These are phyloP conservation scores for Eimeria brunetti DNA, from an alignment of 169 alveolate genomes.

Conservation along the genomic window DNA sequence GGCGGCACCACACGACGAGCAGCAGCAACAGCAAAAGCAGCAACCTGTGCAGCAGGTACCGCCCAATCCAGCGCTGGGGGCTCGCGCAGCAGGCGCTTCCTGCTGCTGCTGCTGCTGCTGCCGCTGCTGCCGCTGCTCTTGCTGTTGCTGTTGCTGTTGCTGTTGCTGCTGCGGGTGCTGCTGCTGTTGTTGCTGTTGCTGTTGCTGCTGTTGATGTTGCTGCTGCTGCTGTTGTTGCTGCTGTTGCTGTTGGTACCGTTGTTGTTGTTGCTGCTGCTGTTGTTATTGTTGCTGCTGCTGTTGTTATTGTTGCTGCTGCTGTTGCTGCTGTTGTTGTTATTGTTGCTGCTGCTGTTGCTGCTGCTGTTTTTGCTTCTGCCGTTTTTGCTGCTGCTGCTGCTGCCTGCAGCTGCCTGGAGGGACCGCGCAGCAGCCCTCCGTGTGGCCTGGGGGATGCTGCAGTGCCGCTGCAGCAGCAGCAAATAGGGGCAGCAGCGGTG, in stretches of 20 bases:
- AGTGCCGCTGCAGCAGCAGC: slow-evolving; percentile 31
- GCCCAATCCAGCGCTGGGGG: slow-evolving; percentile 30
- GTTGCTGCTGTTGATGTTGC: background rate
- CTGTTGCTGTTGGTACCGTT: background rate
- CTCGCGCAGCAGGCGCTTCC: too few relatives aligned
- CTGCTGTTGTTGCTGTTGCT: background rate
- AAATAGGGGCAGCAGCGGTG: slow-evolving; percentile 23
- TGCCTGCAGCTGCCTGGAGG: background rate
- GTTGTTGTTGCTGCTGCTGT: background rate
- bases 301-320: background rate
- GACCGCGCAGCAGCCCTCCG: slow-evolving; percentile 13
- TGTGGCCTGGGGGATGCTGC: background rate
- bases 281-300: background rate
- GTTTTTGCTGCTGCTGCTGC: too few relatives aligned
- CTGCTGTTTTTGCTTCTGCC: background rate
- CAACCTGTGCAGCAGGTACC: slow-evolving; percentile 45
- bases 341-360: background rate
- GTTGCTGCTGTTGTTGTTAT: background rate
- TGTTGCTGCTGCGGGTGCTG: background rate
- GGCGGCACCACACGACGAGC: slow-evolving; percentile 44
- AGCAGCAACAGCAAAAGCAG: slow-evolving; percentile 38
- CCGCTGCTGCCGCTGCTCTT: background rate
- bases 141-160: background rate
- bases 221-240: background rate
- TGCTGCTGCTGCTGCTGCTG: slow-evolving; percentile 15